Conservation (phyloP, 352 stramenopile genomes). For the Globisporangium paddicum region DNA sequence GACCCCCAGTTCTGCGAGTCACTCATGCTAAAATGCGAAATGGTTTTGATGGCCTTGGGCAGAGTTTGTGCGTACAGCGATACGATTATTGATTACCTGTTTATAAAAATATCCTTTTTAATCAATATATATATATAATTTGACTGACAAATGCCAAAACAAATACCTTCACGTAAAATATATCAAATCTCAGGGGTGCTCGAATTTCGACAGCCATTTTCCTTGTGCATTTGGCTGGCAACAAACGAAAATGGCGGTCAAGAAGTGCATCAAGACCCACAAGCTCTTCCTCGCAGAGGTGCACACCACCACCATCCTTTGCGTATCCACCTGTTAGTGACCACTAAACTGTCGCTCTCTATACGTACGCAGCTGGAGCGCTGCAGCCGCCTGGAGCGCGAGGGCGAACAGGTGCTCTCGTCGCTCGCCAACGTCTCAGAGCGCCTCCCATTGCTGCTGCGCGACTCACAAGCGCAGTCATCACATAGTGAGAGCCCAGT, state of each 20-base stretch:
- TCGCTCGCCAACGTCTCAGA: constrained; percentile 65
- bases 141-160: no score
- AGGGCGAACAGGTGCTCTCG: constrained; percentile 59
- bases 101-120: neutral
- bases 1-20: constrained; percentile 82
- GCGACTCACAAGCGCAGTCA: neutral
- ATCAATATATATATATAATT: neutral
- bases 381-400: constrained; percentile 44
- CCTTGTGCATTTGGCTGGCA: neutral
- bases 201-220: no score
- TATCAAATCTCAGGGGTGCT: no score
- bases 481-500: neutral
- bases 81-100: neutral
- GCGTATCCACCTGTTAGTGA: neutral
- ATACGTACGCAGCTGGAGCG: constrained; percentile 31
- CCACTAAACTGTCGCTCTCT: neutral
- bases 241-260: constrained; percentile 40
- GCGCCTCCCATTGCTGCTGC: constrained; percentile 43
- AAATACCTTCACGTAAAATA: no score
- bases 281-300: constrained; percentile 64
- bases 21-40: constrained; percentile 29
- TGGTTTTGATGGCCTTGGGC: constrained; percentile 8
- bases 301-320: neutral
- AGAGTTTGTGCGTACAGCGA: neutral
- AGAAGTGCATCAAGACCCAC: constrained; percentile 60